A percentile compares a stretch with the other conserved stretches of the same genome.
phyloP scores from a whole-genome alignment of 108 stramenopile genomes.

The Seminavis robusta region DNA sequence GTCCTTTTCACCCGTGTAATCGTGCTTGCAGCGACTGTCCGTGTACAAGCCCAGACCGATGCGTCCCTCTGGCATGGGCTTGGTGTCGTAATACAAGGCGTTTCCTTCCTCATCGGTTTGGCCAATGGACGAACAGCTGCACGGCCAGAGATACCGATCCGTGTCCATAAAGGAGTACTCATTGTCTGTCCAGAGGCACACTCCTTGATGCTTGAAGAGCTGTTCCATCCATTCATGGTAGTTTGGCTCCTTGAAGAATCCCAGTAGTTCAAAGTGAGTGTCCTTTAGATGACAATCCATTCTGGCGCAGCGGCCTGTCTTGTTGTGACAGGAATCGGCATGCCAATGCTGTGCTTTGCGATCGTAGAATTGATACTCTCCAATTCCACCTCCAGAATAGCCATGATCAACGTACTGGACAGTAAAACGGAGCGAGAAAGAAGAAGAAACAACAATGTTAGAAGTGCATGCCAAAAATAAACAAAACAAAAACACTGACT shows the following conservation, averaged over 20 bases:
- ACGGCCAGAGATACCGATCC: no score
- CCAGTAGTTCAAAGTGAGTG: constrained; percentile 40
- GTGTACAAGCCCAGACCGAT: constrained; percentile 43
- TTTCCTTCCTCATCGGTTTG: no score
- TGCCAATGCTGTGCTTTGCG: constrained; percentile 37
- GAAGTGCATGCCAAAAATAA: not conserved
- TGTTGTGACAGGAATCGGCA: constrained; percentile 32
- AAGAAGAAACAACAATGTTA: no score
- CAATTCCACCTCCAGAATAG: constrained; percentile 60
- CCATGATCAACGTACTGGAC: constrained; percentile 59
- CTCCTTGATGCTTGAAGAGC: constrained; percentile 50
- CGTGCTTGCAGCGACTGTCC: constrained; percentile 28
- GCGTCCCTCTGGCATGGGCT: constrained; percentile 35
- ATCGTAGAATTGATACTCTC: constrained; percentile 57
- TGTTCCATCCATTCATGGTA: constrained; percentile 53
- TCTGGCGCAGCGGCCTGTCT: constrained; percentile 31
- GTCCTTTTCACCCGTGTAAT: constrained; percentile 16
- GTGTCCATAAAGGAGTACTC: constrained; percentile 56
- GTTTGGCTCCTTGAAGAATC: constrained; percentile 51
- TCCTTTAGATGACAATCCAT: constrained; percentile 54
- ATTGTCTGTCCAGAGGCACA: constrained; percentile 46
- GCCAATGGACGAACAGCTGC: no score
- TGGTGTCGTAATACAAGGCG: constrained; percentile 45
- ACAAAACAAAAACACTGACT: not conserved
- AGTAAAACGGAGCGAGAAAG: no score